Evolutionary conservation across 768 basidiomycete species (phyloP), one percentile per base, ranked within the genome.

Genomic region (Coprinopsis sp.): DNA sequence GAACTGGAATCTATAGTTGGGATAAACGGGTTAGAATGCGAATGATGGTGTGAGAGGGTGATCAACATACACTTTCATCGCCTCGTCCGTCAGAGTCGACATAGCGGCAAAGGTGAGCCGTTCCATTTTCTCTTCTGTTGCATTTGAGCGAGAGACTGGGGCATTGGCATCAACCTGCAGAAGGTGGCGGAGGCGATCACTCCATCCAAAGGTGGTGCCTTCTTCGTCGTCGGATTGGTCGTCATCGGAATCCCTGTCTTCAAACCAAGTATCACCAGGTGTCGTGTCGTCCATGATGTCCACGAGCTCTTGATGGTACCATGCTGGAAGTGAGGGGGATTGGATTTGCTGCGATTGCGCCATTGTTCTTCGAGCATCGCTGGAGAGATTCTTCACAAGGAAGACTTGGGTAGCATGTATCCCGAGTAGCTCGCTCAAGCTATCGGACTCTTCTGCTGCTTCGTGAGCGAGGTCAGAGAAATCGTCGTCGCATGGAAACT

Each of bases 401-500:
- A 19, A 14, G 3, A 31, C 6, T 13, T 3, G 49, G 41, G 23
- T 11, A 13, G 38, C 38, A 36, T 44, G 44, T 13, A 53, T 36
- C 2, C 58, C 59, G 1, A 61, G 24, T 13, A 56, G 31, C 2
- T 31, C 38, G 0, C 47, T 19, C 11, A 63, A 44, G 21, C 40
- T 55, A 21, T 55, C 44, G 3, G 50, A 51, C 24, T 62, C 56
- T 14, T 52, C 34, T 7, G 34, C 44, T 1, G 62, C 62, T 5
- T 18, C 10, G 8, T 18, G 7, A 21, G 51, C 39, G 3, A 46
- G 49, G 6, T n/a, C 11, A 13, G 45, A 11, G 21, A 64, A 49
- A 8, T 63, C 53, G 1, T 37, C 24, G n/a, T 63, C 49, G 0
- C 50, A 41, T 4, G 59, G 63, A 38, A 50, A 60, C 13, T 16